phyloP scores from a whole-genome alignment of 768 basidiomycete genomes.

The Agaricus blazei region DNA sequence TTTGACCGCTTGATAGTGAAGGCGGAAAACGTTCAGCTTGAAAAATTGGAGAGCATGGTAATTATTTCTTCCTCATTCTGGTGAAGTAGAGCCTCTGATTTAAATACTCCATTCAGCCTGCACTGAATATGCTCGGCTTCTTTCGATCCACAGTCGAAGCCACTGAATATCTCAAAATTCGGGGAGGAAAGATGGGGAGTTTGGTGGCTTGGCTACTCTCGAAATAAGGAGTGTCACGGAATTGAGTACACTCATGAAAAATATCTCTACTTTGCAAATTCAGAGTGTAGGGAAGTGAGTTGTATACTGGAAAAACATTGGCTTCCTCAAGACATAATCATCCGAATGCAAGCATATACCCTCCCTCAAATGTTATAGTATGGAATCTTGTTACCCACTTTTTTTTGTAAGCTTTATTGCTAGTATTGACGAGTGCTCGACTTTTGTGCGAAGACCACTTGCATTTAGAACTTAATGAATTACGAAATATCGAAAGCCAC shows the following conservation, averaged over 20 bases:
- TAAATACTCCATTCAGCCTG: slow-evolving; percentile 20
- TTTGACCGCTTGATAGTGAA: background rate
- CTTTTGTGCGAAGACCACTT: no score
- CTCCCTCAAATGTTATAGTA: no score
- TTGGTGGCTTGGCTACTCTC: slow-evolving; percentile 21
- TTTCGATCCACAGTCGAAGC: slow-evolving; percentile 18
- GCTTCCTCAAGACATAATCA: slow-evolving; percentile 13
- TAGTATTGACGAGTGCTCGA: no score
- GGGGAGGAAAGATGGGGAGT: slow-evolving; percentile 12
- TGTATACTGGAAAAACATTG: slow-evolving; percentile 29
- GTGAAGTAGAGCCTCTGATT: background rate
- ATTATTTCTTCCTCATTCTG: no score
- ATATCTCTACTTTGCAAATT: slow-evolving; percentile 18
- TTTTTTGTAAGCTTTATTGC: no score
- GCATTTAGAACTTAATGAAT: no score
- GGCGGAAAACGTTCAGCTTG: background rate
- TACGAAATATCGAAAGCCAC: no score
- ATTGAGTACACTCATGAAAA: slow-evolving; percentile 29
- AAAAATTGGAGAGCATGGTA: background rate
- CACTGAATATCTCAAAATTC: slow-evolving; percentile 10
- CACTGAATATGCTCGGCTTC: slow-evolving; percentile 29
- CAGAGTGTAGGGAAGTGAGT: slow-evolving; percentile 29
- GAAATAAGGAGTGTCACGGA: slow-evolving; percentile 21
- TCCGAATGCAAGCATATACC: no score
- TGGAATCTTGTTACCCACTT: background rate